phyloP scores from a whole-genome alignment of 768 basidiomycete species.

The Gautieria morchelliformis region DNA sequence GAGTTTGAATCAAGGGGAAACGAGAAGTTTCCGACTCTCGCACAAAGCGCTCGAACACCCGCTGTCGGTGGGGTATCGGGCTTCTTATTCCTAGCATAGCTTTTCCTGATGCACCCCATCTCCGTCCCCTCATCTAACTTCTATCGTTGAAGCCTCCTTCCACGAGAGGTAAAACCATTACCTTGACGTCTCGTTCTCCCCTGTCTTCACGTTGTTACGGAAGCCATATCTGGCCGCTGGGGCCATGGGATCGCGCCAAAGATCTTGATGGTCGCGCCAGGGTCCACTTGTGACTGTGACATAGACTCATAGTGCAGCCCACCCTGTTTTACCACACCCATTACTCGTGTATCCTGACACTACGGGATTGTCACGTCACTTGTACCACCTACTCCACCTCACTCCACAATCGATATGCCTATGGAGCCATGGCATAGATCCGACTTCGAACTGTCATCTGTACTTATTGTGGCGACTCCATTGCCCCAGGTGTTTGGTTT shows the following conservation, averaged over 20 bases:
- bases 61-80: not conserved
- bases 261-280: not conserved
- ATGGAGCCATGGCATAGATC: not conserved
- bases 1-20: conserved; percentile 1
- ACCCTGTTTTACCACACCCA: not conserved
- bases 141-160: not conserved
- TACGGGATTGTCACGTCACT: not conserved
- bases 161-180: not conserved
- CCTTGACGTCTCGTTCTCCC: not conserved
- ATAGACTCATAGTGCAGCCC: too few species aligned
- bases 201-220: not conserved
- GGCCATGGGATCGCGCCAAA: not conserved
- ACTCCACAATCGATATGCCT: not conserved
- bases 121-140: not conserved
- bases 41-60: not conserved
- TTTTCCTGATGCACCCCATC: not conserved
- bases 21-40: not conserved
- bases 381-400: not conserved
- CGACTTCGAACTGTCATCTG: not conserved
- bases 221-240: not conserved
- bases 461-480: not conserved
- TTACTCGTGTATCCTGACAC: not conserved
- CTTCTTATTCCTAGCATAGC: not conserved
- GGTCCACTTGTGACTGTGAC: not conserved
- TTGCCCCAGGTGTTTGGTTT: not conserved